phyloP scores from a whole-genome alignment of 176 grass and related monocot genomes.

The Elaeis guineensis region DNA sequence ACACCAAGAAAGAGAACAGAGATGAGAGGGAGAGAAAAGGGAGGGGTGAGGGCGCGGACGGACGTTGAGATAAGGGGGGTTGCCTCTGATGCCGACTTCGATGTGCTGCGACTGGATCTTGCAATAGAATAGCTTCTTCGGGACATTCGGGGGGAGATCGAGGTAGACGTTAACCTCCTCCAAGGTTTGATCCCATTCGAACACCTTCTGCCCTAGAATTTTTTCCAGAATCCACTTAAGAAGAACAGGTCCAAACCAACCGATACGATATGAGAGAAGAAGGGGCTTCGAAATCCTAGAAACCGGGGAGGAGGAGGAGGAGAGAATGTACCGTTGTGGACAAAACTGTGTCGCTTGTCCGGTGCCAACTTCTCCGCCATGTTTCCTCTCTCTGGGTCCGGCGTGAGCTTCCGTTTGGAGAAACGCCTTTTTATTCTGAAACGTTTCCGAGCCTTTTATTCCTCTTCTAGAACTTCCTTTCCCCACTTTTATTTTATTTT shows the following conservation, averaged over 20 bases:
- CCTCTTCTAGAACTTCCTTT: too few relatives aligned
- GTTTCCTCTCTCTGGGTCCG: not conserved
- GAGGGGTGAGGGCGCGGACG: slow-evolving; percentile 8
- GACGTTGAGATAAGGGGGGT: slow-evolving; percentile 85
- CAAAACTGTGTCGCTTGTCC: slow-evolving; percentile 71
- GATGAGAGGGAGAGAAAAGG: not conserved
- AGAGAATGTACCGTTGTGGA: slow-evolving; percentile 51
- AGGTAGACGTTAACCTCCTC: slow-evolving; percentile 94
- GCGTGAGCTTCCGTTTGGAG: too few relatives aligned
- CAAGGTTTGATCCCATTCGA: slow-evolving; percentile 96
- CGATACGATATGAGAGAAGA: not conserved
- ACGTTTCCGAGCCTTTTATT: too few relatives aligned
- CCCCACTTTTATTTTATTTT: too few relatives aligned
- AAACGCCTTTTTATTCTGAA: too few relatives aligned
- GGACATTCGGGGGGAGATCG: slow-evolving; percentile 67
- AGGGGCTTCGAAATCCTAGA: slow-evolving; percentile 6
- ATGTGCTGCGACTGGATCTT: slow-evolving; percentile 64
- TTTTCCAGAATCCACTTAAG: not conserved
- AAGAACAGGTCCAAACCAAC: not conserved
- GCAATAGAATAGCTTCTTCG: slow-evolving; percentile 70
- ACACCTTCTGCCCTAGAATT: slow-evolving; percentile 78
- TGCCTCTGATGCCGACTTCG: slow-evolving; percentile 79
- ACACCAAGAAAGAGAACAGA: not conserved
- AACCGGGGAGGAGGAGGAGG: not conserved
- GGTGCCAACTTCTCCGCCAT: slow-evolving; percentile 88